Conservation (phyloP, 106 monocot species). For the Dendrobium chrysotoxum region DNA sequence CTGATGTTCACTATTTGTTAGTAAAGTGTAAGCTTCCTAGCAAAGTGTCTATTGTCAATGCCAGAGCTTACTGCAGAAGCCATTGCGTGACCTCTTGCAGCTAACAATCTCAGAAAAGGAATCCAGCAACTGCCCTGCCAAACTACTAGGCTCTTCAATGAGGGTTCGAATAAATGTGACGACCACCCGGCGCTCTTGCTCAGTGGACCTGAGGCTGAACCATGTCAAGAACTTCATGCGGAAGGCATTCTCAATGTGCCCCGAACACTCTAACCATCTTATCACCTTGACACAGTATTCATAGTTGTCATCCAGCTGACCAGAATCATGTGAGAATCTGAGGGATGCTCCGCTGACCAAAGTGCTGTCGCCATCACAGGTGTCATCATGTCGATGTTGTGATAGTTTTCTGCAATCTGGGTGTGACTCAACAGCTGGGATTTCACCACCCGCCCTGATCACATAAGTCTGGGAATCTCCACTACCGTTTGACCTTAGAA, state of each 20-base stretch:
- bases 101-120: slow-evolving; percentile 68
- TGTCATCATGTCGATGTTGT: slow-evolving; percentile 21
- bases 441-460: slow-evolving; percentile 24
- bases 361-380: slow-evolving; percentile 60
- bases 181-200: slow-evolving; percentile 86
- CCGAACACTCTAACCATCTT: slow-evolving; percentile 79
- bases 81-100: slow-evolving; percentile 56
- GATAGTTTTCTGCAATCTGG: slow-evolving; percentile 29
- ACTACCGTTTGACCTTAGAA: slow-evolving; percentile 24
- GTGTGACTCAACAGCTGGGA: slow-evolving; percentile 58
- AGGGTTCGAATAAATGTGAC: slow-evolving; percentile 77
- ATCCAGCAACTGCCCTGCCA: slow-evolving; percentile 84
- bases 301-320: slow-evolving; percentile 73
- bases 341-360: slow-evolving; percentile 41
- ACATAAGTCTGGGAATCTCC: slow-evolving; percentile 62
- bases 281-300: slow-evolving; percentile 88
- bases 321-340: slow-evolving; percentile 24
- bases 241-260: slow-evolving; percentile 75
- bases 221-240: slow-evolving; percentile 94
- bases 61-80: slow-evolving; percentile 87
- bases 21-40: neutral
- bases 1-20: neutral
- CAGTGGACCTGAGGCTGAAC: slow-evolving; percentile 84
- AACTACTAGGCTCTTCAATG: slow-evolving; percentile 68
- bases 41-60: slow-evolving; percentile 31